These are phyloP conservation scores for Diplodia intermedia DNA, from an alignment of 2,329 filamentous ascomycete species.

Conservation along the genomic window DNA sequence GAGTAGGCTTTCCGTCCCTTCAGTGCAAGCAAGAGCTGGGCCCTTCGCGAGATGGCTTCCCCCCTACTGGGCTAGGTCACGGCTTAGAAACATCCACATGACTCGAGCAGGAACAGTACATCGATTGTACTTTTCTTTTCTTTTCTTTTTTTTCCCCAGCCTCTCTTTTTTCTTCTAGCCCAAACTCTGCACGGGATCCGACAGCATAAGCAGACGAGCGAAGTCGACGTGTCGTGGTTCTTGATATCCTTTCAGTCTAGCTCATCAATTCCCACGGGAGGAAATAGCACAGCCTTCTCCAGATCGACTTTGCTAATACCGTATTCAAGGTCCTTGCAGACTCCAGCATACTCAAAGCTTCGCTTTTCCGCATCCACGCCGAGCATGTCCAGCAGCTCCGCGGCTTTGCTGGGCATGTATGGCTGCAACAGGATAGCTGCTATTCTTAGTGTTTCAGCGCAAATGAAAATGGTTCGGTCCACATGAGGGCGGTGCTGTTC, in stretches of 20 bases:
- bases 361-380: conserved; percentile 71
- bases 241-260: not conserved
- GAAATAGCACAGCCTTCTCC: conserved; percentile 60
- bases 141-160: not conserved
- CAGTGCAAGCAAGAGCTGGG: not conserved
- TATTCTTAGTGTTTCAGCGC: conserved; percentile 78
- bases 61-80: not conserved
- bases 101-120: not conserved
- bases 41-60: not conserved
- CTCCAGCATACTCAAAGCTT: conserved; percentile 65
- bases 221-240: conserved; percentile 1
- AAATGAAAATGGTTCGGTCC: conserved; percentile 70
- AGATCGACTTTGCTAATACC: conserved; percentile 59
- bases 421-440: conserved; percentile 86
- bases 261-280: conserved; percentile 37
- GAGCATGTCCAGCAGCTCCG: conserved; percentile 75
- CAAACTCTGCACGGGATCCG: not conserved
- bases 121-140: no score
- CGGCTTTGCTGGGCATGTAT: conserved; percentile 83
- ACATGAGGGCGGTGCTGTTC: conserved; percentile 46
- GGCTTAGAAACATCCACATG: not conserved
- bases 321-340: conserved; percentile 73
- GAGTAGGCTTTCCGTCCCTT: not conserved
- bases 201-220: not conserved
- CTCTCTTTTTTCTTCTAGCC: no score